These are phyloP conservation scores for Mycena metata DNA, from an alignment of 768 basidiomycete genomes.

Conservation along the genomic window DNA sequence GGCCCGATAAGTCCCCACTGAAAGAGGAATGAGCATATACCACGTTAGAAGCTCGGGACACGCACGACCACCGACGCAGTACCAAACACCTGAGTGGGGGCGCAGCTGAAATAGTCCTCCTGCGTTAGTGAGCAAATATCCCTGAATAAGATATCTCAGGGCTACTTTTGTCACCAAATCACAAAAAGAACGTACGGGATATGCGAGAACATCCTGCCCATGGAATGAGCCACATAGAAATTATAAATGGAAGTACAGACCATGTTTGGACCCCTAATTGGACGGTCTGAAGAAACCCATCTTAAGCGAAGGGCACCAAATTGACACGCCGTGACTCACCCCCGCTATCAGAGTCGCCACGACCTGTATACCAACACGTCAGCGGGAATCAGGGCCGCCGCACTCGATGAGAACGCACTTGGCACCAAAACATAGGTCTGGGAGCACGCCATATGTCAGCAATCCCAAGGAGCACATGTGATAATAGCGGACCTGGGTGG, in stretches of 20 bases:
- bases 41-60: neutral
- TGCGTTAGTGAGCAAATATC: constrained; percentile 63
- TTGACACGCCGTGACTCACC: constrained; percentile 6
- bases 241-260: constrained; percentile 44
- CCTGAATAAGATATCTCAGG: constrained; percentile 41
- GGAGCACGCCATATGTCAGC: neutral
- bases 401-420: constrained; percentile 49
- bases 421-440: constrained; percentile 75
- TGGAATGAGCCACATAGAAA: constrained; percentile 5
- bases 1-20: constrained; percentile 82
- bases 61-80: constrained; percentile 72
- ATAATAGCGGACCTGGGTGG: constrained; percentile 70
- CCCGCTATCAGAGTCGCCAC: constrained; percentile 72
- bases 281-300: constrained; percentile 53
- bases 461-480: constrained; percentile 49
- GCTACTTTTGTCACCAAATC: neutral
- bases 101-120: constrained; percentile 65
- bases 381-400: neutral
- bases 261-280: constrained; percentile 78
- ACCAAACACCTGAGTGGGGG: constrained; percentile 64
- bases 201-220: constrained; percentile 70
- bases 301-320: neutral
- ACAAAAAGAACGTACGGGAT: constrained; percentile 59
- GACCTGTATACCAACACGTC: constrained; percentile 47
- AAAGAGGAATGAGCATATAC: neutral